Conservation (phyloP, 768 basidiomycete species). For the Multifurca ochricompacta region DNA sequence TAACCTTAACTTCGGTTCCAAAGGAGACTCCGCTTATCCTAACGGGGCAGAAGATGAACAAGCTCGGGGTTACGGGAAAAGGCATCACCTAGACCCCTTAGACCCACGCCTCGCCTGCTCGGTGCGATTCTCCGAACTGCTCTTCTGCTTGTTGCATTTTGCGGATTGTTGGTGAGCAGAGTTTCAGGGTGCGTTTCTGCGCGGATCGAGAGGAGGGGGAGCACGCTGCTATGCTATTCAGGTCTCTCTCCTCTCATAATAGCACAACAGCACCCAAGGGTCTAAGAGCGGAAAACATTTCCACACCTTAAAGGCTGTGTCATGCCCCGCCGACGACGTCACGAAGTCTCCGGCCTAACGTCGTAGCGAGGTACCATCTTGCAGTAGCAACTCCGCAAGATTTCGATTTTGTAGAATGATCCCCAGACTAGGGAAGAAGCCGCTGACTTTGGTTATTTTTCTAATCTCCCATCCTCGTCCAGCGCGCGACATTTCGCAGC, state of each 20-base stretch:
- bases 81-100: not conserved
- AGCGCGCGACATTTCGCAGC: not conserved
- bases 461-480: not conserved
- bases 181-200: not conserved
- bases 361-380: not conserved
- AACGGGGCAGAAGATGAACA: not conserved
- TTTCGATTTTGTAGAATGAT: not conserved
- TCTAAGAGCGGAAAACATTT: not conserved
- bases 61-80: no score
- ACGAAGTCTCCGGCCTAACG: not conserved
- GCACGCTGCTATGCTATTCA: not conserved
- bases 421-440: not conserved
- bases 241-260: not conserved
- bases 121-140: constrained; percentile 1
- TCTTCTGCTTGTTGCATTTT: not conserved
- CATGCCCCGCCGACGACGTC: not conserved
- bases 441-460: no score
- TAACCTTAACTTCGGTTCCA: not conserved
- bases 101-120: not conserved
- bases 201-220: not conserved
- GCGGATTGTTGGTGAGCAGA: not conserved
- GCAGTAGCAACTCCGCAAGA: constrained; percentile 2
- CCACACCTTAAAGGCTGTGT: not conserved
- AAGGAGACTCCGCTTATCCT: not conserved
- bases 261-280: not conserved